Conservation (phyloP, 257 asterid species). For the Fraxinus pennsylvanica region DNA sequence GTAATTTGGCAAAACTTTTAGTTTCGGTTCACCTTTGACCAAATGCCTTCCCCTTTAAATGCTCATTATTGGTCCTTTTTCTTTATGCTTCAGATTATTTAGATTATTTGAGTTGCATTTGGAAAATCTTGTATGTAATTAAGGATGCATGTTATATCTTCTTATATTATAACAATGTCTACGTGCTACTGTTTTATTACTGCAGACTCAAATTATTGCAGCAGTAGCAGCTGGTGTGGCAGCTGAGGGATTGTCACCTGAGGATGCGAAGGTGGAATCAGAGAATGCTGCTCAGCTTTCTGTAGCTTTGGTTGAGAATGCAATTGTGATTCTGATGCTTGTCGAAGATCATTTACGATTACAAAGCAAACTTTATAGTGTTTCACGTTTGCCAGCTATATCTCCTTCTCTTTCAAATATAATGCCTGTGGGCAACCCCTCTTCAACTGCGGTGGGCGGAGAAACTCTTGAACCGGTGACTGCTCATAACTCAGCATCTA, state of each 20-base stretch:
- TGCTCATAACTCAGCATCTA: constrained; percentile 64
- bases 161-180: constrained; percentile 37
- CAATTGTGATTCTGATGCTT: constrained; percentile 96
- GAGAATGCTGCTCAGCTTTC: constrained; percentile 98
- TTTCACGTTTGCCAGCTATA: constrained; percentile 63
- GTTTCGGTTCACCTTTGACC: constrained; percentile 17
- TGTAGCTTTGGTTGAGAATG: constrained; percentile 97
- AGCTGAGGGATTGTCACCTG: constrained; percentile 89
- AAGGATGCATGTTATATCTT: constrained; percentile 19
- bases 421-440: constrained; percentile 49
- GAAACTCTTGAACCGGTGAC: constrained; percentile 49
- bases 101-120: constrained; percentile 17
- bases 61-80: constrained; percentile 12
- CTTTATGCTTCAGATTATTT: constrained; percentile 14
- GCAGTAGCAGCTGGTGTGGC: constrained; percentile 99
- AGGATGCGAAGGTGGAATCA: constrained; percentile 86
- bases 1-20: background rate
- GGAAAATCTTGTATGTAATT: constrained; percentile 10
- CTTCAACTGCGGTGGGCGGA: constrained; percentile 52
- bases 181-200: constrained; percentile 47
- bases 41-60: constrained; percentile 5
- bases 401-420: constrained; percentile 62
- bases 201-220: constrained; percentile 98
- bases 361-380: constrained; percentile 80
- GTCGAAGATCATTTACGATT: constrained; percentile 96